These are phyloP conservation scores for Ettlia oleoabundans DNA, from an alignment of 139 green algal species.

Conservation along the genomic window DNA sequence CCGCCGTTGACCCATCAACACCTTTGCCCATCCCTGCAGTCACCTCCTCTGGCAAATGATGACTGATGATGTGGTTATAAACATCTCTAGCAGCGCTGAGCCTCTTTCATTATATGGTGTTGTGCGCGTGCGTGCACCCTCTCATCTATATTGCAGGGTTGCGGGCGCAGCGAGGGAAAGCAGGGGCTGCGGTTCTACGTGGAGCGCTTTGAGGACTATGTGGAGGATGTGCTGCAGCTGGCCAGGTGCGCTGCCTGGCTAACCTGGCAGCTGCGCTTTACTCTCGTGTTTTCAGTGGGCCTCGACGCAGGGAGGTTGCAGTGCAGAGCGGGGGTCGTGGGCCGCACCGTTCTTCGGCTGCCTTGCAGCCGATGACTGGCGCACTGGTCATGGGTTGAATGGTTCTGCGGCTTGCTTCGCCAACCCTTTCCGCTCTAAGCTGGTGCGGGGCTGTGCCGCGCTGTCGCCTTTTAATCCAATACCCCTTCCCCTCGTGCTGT, in stretches of 20 bases:
- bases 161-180: conserved; percentile 61
- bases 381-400: too few species aligned
- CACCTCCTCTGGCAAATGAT: too few species aligned
- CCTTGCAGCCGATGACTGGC: too few species aligned
- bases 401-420: too few species aligned
- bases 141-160: conserved; percentile 49
- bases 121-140: not conserved
- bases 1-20: not conserved
- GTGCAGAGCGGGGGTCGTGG: too few species aligned
- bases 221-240: conserved; percentile 69
- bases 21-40: too few species aligned
- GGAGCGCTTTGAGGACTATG: conserved; percentile 65
- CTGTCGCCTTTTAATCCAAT: too few species aligned
- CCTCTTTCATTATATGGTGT: not conserved
- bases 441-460: not conserved
- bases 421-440: too few species aligned
- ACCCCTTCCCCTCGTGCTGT: too few species aligned
- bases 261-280: not conserved
- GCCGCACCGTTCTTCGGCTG: too few species aligned
- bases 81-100: too few species aligned
- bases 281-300: not conserved
- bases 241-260: conserved; percentile 30
- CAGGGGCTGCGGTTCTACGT: conserved; percentile 59
- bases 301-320: not conserved
- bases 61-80: too few species aligned